These are phyloP conservation scores for Dothistroma septosporum DNA, from an alignment of 2,329 filamentous ascomycete species.

Conservation along the genomic window DNA sequence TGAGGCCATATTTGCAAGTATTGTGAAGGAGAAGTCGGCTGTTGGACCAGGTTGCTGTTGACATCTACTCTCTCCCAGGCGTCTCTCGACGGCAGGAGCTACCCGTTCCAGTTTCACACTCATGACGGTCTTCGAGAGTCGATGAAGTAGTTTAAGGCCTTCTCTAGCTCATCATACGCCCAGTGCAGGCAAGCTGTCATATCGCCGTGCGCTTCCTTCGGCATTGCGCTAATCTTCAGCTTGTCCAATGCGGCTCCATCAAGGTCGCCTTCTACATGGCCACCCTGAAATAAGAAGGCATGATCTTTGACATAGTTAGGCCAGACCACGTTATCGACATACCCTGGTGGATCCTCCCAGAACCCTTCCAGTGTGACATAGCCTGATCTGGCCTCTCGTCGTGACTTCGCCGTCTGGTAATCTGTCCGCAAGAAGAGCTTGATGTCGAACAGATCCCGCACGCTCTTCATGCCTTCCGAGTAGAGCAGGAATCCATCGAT, in stretches of 20 bases:
- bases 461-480: conserved; percentile 50
- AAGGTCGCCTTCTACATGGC: conserved; percentile 59
- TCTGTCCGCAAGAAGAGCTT: conserved; percentile 73
- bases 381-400: conserved; percentile 65
- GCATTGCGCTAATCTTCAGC: conserved; percentile 32
- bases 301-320: conserved; percentile 85
- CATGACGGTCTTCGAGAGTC: conserved; percentile 4
- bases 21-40: background rate
- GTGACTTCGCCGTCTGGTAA: conserved; percentile 58
- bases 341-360: conserved; percentile 90
- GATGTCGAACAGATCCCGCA: conserved; percentile 64
- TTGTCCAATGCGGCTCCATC: conserved; percentile 40
- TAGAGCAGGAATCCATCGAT: conserved; percentile 89
- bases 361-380: conserved; percentile 82
- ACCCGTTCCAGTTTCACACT: background rate
- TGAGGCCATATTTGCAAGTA: background rate
- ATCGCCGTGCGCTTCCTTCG: conserved; percentile 26
- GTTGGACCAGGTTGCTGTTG: background rate
- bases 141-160: conserved; percentile 21
- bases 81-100: background rate
- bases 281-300: conserved; percentile 69
- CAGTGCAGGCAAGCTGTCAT: conserved; percentile 37
- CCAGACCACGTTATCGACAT: conserved; percentile 94
- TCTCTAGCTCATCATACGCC: conserved; percentile 35
- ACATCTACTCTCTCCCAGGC: background rate